Evolutionary conservation across 306 rosid genomes (phyloP).

Genomic region (Luffa acutangula): DNA sequence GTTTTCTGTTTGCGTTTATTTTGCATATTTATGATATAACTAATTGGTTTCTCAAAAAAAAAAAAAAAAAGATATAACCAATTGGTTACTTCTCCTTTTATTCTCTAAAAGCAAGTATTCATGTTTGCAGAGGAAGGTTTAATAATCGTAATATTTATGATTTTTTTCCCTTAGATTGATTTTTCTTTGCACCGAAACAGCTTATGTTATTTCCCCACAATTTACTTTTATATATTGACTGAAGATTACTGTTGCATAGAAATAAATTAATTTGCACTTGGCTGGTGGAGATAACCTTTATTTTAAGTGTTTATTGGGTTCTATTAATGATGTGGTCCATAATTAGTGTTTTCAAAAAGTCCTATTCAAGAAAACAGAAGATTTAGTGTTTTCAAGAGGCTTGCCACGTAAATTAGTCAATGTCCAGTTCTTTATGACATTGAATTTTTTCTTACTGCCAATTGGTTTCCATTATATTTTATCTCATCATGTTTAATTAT

Average conservation of each 20-base stretch:
- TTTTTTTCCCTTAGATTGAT: background rate
- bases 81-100: background rate
- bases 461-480: background rate
- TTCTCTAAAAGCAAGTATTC: background rate
- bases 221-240: background rate
- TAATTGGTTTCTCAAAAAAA: background rate
- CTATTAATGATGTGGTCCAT: background rate
- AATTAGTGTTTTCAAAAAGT: background rate
- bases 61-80: no score
- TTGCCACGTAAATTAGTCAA: background rate
- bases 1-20: background rate
- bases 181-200: background rate
- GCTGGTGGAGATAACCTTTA: background rate
- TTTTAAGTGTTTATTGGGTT: background rate
- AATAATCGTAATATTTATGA: background rate
- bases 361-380: background rate
- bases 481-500: slow-evolving; percentile 17
- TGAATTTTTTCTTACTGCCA: background rate
- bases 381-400: background rate
- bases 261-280: background rate
- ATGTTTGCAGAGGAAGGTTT: background rate
- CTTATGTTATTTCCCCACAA: background rate
- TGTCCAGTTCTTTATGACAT: background rate
- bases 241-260: background rate
- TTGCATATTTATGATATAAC: background rate